These are phyloP conservation scores for Cyberlindnera mrakii DNA, from an alignment of 805 yeast genomes.

Conservation along the genomic window DNA sequence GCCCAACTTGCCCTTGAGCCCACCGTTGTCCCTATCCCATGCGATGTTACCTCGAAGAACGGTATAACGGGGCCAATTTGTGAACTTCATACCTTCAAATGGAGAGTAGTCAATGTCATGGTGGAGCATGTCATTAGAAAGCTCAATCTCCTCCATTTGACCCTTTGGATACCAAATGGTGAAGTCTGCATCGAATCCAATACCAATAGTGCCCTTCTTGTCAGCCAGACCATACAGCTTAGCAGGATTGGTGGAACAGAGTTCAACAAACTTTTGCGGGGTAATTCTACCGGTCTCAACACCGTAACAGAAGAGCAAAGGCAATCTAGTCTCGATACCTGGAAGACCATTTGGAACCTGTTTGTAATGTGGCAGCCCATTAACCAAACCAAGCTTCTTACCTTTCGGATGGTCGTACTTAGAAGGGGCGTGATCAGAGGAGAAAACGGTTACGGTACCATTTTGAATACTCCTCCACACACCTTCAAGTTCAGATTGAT, in stretches of 20 bases:
- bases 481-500: slow-evolving; percentile 32
- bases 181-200: slow-evolving; percentile 44
- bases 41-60: slow-evolving; percentile 32
- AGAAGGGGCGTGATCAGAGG: slow-evolving; percentile 43
- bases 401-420: slow-evolving; percentile 36
- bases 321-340: slow-evolving; percentile 43
- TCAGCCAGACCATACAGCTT: slow-evolving; percentile 37
- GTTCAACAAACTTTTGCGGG: slow-evolving; percentile 38
- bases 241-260: slow-evolving; percentile 41
- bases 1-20: slow-evolving; percentile 15
- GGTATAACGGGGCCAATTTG: slow-evolving; percentile 42
- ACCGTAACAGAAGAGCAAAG: slow-evolving; percentile 38
- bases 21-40: slow-evolving; percentile 25
- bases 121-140: slow-evolving; percentile 28
- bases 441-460: slow-evolving; percentile 41
- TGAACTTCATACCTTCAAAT: slow-evolving; percentile 32
- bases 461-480: slow-evolving; percentile 41
- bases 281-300: slow-evolving; percentile 35
- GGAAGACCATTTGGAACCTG: slow-evolving; percentile 44
- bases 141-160: slow-evolving; percentile 20
- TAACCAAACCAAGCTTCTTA: slow-evolving; percentile 34
- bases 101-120: slow-evolving; percentile 36
- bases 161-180: slow-evolving; percentile 43
- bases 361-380: slow-evolving; percentile 36
- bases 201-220: slow-evolving; percentile 36